Percentiles rank a stretch among this genome's conserved stretches.
Evolutionary conservation across 495 filamentous ascomycete species (phyloP).

Genomic region (Darksidea phi): DNA sequence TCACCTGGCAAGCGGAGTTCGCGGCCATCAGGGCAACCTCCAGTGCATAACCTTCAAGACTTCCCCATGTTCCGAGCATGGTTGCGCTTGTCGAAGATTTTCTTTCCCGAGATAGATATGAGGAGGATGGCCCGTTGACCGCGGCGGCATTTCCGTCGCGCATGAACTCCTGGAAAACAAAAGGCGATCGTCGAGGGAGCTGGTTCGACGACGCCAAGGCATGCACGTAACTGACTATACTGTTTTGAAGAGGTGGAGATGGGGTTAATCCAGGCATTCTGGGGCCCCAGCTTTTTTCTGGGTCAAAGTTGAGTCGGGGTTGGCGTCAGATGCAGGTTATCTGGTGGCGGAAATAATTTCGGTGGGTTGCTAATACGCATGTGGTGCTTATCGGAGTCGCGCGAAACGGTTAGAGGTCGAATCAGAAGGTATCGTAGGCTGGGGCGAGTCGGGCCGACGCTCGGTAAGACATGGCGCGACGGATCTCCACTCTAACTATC

Average conservation of each 20-base stretch:
- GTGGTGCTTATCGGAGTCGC: too few species aligned
- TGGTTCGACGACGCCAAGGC: neutral
- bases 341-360: neutral
- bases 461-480: constrained; percentile 17
- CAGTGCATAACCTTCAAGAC: constrained; percentile 25
- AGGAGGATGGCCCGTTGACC: neutral
- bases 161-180: neutral
- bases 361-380: neutral
- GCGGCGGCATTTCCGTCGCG: constrained; percentile 3
- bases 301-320: too few species aligned
- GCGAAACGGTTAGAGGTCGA: neutral
- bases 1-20: constrained; percentile 26
- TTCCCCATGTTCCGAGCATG: constrained; percentile 7
- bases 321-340: too few species aligned
- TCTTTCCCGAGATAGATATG: neutral
- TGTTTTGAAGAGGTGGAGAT: neutral
- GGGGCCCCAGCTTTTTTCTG: too few species aligned
- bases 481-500: neutral
- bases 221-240: neutral
- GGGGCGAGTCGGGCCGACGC: neutral
- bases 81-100: neutral
- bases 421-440: neutral
- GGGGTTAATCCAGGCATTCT: neutral
- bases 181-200: neutral
- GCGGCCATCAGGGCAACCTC: constrained; percentile 26